Percentiles rank a stretch among this genome's conserved stretches.
Evolutionary conservation across 2,329 filamentous ascomycete genomes (phyloP).

Genomic region (Sordariomycetes sp.): DNA sequence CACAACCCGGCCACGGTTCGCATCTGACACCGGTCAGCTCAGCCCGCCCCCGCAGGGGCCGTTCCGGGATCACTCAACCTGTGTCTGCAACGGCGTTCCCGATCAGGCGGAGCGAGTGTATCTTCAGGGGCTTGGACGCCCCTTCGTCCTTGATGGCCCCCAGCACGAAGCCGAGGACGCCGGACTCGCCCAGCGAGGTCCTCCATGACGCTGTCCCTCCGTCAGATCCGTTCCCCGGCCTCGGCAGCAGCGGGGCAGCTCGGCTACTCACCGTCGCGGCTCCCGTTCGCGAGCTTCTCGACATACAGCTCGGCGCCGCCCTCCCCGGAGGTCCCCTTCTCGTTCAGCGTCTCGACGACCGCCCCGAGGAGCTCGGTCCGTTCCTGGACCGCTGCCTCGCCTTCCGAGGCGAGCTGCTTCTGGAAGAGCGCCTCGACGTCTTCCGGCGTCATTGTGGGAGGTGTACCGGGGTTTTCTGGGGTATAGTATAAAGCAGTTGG

Average conservation of each 20-base stretch:
- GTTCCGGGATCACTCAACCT: conserved; percentile 20
- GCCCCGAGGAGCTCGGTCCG: conserved; percentile 21
- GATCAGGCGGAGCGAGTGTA: conserved; percentile 45
- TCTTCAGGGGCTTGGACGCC: conserved; percentile 30
- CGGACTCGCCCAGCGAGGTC: conserved; percentile 44
- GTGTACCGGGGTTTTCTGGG: neutral
- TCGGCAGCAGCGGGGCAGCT: neutral
- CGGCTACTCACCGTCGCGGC: conserved; percentile 34
- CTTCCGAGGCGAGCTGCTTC: conserved; percentile 16
- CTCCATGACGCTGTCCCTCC: conserved; percentile 39
- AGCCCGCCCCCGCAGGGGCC: neutral
- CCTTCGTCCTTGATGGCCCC: conserved; percentile 27
- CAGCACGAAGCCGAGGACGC: conserved; percentile 46
- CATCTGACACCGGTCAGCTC: conserved; percentile 26
- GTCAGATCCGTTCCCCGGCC: neutral
- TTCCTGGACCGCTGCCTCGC: neutral
- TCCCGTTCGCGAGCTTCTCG: conserved; percentile 43
- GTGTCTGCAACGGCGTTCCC: conserved; percentile 55
- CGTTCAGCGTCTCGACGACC: conserved; percentile 25
- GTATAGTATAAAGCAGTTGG: too few species aligned
- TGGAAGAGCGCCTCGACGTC: conserved; percentile 26
- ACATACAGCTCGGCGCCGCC: conserved; percentile 18
- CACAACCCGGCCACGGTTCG: conserved; percentile 47
- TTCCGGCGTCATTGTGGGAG: conserved; percentile 20
- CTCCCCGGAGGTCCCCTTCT: conserved; percentile 25